Base-by-base conservation (phyloP, 805 yeast species). In the Starmerella sirachaensis region DNA sequence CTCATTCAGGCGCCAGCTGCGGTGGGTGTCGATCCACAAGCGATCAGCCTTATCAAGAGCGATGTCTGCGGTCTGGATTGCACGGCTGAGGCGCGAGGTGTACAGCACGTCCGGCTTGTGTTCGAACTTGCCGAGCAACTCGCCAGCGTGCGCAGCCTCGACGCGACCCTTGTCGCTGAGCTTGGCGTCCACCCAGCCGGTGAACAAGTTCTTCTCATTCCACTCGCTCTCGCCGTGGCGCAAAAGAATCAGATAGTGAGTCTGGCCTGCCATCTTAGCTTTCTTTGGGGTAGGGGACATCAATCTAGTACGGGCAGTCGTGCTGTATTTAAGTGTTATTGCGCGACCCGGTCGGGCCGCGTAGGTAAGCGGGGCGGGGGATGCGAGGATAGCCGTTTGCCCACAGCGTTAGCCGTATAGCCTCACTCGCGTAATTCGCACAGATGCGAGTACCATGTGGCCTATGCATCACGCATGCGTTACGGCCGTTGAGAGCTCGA, bases 171-270 rank as follows among this genome's bases (percentile, higher is more conserved):
- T 65, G 46, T 70, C 85, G 38, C 88, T 76, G 62, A 86, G 74
- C 58, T 73, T 69, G 53, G 84, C 93, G 65, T 86, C 97, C 48
- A 88, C 96, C 97, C 97, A 86, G 60, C 97, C 97, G 64, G 96
- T 86, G 79, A 86, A 86, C 54, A 86, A 72, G 75, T 86, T 88
- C 72, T 84, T 83, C 66, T 84, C 94, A 67, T 86, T 86, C 97
- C 97, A 86, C 65, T 83, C 96, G 69, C 94, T 82, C 73, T 88
- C 94, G 58, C 97, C 97, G 86, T 86, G 97, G 74, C 97, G 86
- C 54, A 88, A 85, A 61, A 86, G 72, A 61, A 86, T 76, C 65
- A 86, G 72, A 66, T 81, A 84, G 57, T 60, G 29, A 12, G 48
- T 45, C 42, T 43, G 26, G 14, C 48, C 49, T 27, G 49, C 49